Evolutionary conservation across 805 yeast species (phyloP).

Genomic region (Metschnikowia lachancei): DNA sequence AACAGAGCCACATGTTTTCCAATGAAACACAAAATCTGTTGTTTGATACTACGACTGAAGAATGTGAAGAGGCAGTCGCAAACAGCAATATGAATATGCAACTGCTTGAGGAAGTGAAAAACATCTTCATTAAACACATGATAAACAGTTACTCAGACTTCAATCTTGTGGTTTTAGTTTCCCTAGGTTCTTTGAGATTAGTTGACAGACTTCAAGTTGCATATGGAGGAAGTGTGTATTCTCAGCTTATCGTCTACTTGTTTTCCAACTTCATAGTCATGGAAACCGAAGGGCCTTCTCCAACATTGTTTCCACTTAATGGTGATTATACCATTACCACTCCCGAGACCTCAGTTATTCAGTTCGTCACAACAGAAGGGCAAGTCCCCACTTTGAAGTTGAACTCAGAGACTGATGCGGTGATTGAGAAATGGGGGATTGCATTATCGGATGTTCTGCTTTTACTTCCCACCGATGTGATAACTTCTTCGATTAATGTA

Average conservation of each 20-base stretch:
- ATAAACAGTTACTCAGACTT: slow-evolving; percentile 24
- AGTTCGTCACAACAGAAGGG: slow-evolving; percentile 15
- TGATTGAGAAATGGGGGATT: slow-evolving; percentile 45
- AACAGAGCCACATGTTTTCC: background rate
- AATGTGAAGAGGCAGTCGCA: background rate
- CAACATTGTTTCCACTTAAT: slow-evolving; percentile 15
- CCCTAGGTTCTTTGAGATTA: slow-evolving; percentile 35
- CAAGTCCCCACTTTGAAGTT: slow-evolving; percentile 21
- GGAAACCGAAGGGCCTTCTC: slow-evolving; percentile 19
- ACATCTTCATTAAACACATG: slow-evolving; percentile 29
- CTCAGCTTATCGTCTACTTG: slow-evolving; percentile 26
- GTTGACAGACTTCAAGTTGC: slow-evolving; percentile 34
- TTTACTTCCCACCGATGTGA: slow-evolving; percentile 33
- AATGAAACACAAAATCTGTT: background rate
- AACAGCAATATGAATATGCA: background rate
- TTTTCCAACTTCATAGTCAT: slow-evolving; percentile 35
- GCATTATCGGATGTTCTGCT: slow-evolving; percentile 35
- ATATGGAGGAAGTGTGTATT: slow-evolving; percentile 11
- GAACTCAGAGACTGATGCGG: slow-evolving; percentile 28
- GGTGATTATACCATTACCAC: slow-evolving; percentile 17
- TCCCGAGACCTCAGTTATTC: slow-evolving; percentile 26
- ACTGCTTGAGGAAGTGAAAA: slow-evolving; percentile 27
- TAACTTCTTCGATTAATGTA: slow-evolving; percentile 34
- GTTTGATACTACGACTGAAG: background rate
- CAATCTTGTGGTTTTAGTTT: slow-evolving; percentile 26